Evolutionary conservation across 2,329 filamentous ascomycete species (phyloP).

Genomic region (Fonsecaea monophora): DNA sequence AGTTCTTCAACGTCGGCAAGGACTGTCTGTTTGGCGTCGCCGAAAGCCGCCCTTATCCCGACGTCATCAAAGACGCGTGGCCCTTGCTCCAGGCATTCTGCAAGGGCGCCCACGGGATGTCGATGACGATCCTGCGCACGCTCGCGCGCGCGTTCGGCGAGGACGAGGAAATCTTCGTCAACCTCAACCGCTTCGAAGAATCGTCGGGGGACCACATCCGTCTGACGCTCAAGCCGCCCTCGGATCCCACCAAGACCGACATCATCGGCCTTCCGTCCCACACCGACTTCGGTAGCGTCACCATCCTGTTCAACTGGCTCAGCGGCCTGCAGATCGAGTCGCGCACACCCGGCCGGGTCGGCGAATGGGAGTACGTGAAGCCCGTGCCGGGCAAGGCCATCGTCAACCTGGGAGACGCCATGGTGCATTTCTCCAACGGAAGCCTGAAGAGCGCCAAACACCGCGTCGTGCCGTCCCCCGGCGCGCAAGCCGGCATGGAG

Average conservation of each 20-base stretch:
- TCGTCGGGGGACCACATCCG: conserved; percentile 60
- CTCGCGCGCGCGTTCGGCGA: conserved; percentile 36
- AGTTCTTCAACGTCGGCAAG: conserved; percentile 35
- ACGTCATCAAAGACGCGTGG: conserved; percentile 4
- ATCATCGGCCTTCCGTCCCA: conserved; percentile 37
- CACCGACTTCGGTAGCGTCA: conserved; percentile 46
- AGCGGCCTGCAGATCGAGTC: conserved; percentile 45
- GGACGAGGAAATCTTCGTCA: conserved; percentile 35
- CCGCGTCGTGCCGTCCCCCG: conserved; percentile 59
- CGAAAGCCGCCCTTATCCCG: conserved; percentile 11
- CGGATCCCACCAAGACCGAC: conserved; percentile 38
- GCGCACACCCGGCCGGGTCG: conserved; percentile 45
- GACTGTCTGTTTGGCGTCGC: conserved; percentile 20
- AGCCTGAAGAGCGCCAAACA: conserved; percentile 53
- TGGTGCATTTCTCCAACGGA: conserved; percentile 55
- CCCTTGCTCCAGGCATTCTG: conserved; percentile 27
- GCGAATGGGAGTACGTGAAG: conserved; percentile 55
- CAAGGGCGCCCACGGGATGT: conserved; percentile 33
- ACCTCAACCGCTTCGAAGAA: conserved; percentile 35
- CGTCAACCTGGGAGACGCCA: conserved; percentile 47
- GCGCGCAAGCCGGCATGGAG: conserved; percentile 52
- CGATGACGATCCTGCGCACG: conserved; percentile 36
- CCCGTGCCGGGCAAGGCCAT: conserved; percentile 48
- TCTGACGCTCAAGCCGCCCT: conserved; percentile 44
- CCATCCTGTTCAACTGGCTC: conserved; percentile 43